Evolutionary conservation across 2,329 filamentous ascomycete species (phyloP).

Genomic region (Colletotrichum viniferum): DNA sequence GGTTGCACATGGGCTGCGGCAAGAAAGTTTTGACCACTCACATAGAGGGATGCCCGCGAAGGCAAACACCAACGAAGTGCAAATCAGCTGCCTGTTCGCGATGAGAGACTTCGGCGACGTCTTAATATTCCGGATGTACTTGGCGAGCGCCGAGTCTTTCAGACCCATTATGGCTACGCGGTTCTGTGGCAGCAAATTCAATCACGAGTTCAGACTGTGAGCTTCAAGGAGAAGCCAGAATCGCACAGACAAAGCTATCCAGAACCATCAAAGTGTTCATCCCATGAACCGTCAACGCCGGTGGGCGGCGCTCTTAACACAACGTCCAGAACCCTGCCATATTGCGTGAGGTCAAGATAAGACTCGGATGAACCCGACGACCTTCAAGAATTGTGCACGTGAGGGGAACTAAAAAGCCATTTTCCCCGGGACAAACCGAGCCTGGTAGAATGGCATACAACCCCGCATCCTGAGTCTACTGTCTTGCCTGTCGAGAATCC

Average conservation of each 20-base stretch:
- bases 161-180: background rate
- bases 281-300: background rate
- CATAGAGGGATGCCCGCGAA: background rate
- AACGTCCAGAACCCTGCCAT: rapidly evolving
- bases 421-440: background rate
- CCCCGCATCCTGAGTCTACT: rapidly evolving
- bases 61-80: background rate
- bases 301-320: background rate
- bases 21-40: background rate
- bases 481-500: background rate
- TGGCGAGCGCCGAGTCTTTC: background rate
- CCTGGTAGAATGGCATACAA: background rate
- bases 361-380: background rate
- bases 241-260: background rate
- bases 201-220: background rate
- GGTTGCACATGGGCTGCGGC: rapidly evolving
- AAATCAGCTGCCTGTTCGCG: background rate
- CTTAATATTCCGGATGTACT: background rate
- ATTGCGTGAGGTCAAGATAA: background rate
- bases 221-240: too few relatives aligned
- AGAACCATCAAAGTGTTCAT: background rate
- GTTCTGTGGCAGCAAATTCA: background rate
- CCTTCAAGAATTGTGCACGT: background rate
- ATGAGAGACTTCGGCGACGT: background rate
- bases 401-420: background rate